phyloP scores from a whole-genome alignment of 805 yeast species.

The Metahyphopichia silvanorum region DNA sequence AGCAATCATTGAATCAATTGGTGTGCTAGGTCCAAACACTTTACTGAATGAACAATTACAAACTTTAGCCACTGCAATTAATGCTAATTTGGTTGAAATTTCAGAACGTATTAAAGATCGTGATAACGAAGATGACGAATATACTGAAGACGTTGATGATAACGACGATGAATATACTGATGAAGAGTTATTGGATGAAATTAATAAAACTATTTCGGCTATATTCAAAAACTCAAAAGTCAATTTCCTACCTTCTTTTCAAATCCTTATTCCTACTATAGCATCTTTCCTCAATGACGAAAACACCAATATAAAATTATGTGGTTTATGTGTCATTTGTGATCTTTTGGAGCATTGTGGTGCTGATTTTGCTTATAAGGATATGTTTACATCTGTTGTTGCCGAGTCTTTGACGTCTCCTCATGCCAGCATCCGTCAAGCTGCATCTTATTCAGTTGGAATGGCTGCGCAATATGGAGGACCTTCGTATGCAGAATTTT shows the following conservation, averaged over 20 bases:
- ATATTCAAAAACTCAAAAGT: slow-evolving; percentile 62
- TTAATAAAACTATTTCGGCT: slow-evolving; percentile 69
- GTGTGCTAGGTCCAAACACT: slow-evolving; percentile 62
- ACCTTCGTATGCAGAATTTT: slow-evolving; percentile 51
- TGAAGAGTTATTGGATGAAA: slow-evolving; percentile 85
- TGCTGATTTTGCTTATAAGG: slow-evolving; percentile 57
- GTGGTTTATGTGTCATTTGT: slow-evolving; percentile 76
- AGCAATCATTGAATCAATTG: slow-evolving; percentile 64
- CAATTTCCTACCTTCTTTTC: slow-evolving; percentile 63
- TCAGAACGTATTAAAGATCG: slow-evolving; percentile 69
- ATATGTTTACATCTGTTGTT: slow-evolving; percentile 58
- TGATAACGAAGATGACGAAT: slow-evolving; percentile 78
- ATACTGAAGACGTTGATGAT: slow-evolving; percentile 79
- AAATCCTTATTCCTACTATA: slow-evolving; percentile 59
- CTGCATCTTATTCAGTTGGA: slow-evolving; percentile 82
- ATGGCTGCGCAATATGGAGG: slow-evolving; percentile 84
- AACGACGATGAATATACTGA: slow-evolving; percentile 86
- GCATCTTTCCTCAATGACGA: slow-evolving; percentile 61
- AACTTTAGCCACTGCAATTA: slow-evolving; percentile 56
- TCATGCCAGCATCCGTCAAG: slow-evolving; percentile 77
- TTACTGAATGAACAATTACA: slow-evolving; percentile 54
- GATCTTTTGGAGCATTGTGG: slow-evolving; percentile 83
- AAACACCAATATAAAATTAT: slow-evolving; percentile 64
- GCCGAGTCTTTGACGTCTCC: slow-evolving; percentile 66
- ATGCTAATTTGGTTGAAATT: slow-evolving; percentile 60